Percentiles rank a stretch among this genome's conserved stretches.
These are phyloP conservation scores for Ophiocordyceps sinensis DNA, from an alignment of 2,329 filamentous ascomycete genomes.

Conservation along the genomic window DNA sequence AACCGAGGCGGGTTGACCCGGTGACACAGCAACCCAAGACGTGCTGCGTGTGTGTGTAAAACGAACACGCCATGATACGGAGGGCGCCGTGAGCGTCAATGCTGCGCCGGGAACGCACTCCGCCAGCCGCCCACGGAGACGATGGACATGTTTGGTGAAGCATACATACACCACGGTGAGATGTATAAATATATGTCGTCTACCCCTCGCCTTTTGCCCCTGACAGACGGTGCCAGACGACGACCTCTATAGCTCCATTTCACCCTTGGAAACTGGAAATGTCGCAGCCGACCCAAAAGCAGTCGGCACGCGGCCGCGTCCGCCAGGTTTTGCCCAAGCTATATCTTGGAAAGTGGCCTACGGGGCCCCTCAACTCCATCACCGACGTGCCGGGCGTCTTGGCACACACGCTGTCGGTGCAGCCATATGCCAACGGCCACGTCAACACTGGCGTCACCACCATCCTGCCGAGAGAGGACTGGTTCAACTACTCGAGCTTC, in stretches of 20 bases:
- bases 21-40: too few species aligned
- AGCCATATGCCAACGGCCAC: constrained; percentile 10
- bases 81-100: too few species aligned
- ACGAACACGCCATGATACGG: too few species aligned
- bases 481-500: constrained; percentile 29
- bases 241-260: neutral
- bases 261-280: neutral
- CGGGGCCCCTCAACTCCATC: constrained; percentile 32
- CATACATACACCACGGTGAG: too few species aligned
- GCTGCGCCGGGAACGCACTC: too few species aligned
- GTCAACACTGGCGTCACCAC: constrained; percentile 36
- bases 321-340: constrained; percentile 29
- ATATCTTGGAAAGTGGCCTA: constrained; percentile 25
- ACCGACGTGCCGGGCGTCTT: constrained; percentile 35
- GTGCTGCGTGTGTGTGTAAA: too few species aligned
- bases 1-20: too few species aligned
- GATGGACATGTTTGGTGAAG: too few species aligned
- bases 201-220: too few species aligned
- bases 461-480: constrained; percentile 29
- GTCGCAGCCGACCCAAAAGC: neutral
- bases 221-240: too few species aligned
- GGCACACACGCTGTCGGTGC: constrained; percentile 29
- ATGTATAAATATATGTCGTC: too few species aligned
- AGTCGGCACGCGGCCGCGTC: constrained; percentile 16
- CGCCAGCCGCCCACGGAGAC: too few species aligned